These are phyloP conservation scores for Daedalea quercina DNA, from an alignment of 768 basidiomycete genomes.

Conservation along the genomic window DNA sequence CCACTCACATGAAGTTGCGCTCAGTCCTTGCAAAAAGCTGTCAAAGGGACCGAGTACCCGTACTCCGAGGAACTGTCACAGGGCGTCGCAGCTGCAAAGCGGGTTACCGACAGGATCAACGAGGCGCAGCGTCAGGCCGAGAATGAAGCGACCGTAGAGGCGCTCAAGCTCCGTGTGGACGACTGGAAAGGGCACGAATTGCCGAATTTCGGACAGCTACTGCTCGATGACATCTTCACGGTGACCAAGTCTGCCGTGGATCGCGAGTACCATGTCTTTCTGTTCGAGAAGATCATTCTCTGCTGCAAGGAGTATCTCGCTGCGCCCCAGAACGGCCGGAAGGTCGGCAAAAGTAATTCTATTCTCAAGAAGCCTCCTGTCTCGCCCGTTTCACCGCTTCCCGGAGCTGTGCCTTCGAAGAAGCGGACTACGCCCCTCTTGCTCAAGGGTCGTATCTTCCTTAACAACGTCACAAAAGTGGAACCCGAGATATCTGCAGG, in stretches of 20 bases:
- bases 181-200: conserved; percentile 99
- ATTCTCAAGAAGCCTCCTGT: conserved; percentile 78
- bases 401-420: conserved; percentile 50
- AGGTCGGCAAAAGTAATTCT: conserved; percentile 78
- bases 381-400: conserved; percentile 35
- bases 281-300: conserved; percentile 97
- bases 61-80: conserved; percentile 75
- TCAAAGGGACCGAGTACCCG: conserved; percentile 54
- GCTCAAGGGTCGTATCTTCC: conserved; percentile 93
- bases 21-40: conserved; percentile 73
- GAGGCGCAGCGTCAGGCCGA: conserved; percentile 90
- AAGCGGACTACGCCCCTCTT: conserved; percentile 78
- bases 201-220: conserved; percentile 87
- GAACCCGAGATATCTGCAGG: conserved; percentile 57
- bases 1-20: conserved; percentile 1
- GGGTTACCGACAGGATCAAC: conserved; percentile 93
- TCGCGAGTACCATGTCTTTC: conserved; percentile 96
- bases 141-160: conserved; percentile 86
- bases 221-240: conserved; percentile 91
- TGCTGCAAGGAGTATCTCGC: conserved; percentile 91
- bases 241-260: conserved; percentile 96
- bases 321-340: conserved; percentile 53
- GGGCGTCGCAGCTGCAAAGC: conserved; percentile 82
- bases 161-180: conserved; percentile 79
- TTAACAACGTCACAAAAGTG: conserved; percentile 91